A percentile compares a stretch with the other conserved stretches of the same genome.
Evolutionary conservation across 2,329 filamentous ascomycete species (phyloP).

Genomic region (Samsoniella hepiali): DNA sequence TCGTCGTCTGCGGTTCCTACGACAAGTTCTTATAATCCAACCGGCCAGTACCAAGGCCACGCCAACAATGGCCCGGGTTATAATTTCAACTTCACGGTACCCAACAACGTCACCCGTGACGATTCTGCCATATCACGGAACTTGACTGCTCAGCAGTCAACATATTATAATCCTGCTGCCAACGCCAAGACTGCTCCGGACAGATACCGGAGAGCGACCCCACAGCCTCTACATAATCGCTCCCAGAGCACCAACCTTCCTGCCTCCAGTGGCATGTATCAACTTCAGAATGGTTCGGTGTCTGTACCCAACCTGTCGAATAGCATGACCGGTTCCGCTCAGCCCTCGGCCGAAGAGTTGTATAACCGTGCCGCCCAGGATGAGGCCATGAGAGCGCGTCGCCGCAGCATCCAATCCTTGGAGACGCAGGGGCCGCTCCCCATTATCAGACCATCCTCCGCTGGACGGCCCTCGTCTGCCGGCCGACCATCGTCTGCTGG

Average conservation of each 20-base stretch:
- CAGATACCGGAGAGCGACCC: conserved; percentile 70
- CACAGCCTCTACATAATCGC: conserved; percentile 37
- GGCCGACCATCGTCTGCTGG: conserved; percentile 25
- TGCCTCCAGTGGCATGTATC: conserved; percentile 26
- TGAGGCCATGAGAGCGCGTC: conserved; percentile 70
- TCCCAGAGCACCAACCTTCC: conserved; percentile 36
- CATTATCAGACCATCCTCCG: conserved; percentile 36
- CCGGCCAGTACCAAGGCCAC: conserved; percentile 29
- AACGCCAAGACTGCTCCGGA: conserved; percentile 59
- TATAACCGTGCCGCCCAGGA: conserved; percentile 58
- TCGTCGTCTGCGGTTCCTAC: conserved; percentile 44
- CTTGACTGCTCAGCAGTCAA: conserved; percentile 42
- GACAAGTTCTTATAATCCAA: conserved; percentile 26
- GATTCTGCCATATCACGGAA: conserved; percentile 48
- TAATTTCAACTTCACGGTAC: conserved; percentile 35
- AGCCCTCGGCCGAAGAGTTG: conserved; percentile 64
- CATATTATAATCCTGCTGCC: conserved; percentile 41
- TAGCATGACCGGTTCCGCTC: conserved; percentile 46
- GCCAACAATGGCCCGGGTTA: conserved; percentile 40
- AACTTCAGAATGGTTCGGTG: conserved; percentile 31
- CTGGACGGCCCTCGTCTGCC: conserved; percentile 24
- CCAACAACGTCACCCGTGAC: conserved; percentile 47
- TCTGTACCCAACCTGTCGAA: conserved; percentile 47
- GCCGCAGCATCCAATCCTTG: conserved; percentile 74
- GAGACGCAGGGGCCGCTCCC: conserved; percentile 35